These are phyloP conservation scores for Saccharomycopsis sp. DNA, from an alignment of 805 yeast genomes.

Conservation along the genomic window DNA sequence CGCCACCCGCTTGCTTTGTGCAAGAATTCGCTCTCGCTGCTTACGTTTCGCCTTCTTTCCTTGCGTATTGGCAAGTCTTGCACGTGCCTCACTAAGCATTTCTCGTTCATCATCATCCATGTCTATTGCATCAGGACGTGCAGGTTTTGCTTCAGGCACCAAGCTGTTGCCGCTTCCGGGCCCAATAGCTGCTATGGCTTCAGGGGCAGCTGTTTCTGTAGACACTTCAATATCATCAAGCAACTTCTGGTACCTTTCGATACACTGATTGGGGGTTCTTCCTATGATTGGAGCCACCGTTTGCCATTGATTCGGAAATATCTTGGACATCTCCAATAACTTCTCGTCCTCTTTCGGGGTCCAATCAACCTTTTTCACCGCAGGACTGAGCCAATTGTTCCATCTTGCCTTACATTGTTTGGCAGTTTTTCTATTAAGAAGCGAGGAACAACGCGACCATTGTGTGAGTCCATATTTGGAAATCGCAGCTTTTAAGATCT, in stretches of 20 bases:
- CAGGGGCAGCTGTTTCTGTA: constrained; percentile 13
- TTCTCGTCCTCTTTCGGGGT: constrained; percentile 68
- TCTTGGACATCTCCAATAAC: constrained; percentile 56
- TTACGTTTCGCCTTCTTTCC: constrained; percentile 93
- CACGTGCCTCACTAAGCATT: constrained; percentile 91
- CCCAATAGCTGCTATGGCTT: constrained; percentile 14
- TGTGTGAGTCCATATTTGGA: constrained; percentile 90
- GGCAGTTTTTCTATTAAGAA: constrained; percentile 79
- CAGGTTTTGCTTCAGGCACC: constrained; percentile 70
- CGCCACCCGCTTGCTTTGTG: constrained; percentile 71
- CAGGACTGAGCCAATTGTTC: constrained; percentile 82
- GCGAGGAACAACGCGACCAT: constrained; percentile 89
- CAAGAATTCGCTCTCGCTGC: constrained; percentile 75
- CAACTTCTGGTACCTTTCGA: constrained; percentile 74
- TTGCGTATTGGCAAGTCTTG: constrained; percentile 84
- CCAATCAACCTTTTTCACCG: constrained; percentile 61
- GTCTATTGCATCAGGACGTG: constrained; percentile 73
- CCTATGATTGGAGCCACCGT: constrained; percentile 77
- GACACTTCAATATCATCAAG: constrained; percentile 44
- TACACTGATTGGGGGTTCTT: constrained; percentile 80
- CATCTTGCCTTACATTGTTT: constrained; percentile 90
- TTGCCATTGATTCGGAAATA: constrained; percentile 92
- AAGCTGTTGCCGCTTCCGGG: constrained; percentile 44
- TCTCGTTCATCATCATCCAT: constrained; percentile 85
- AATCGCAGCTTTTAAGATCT: constrained; percentile 83